Conservation (phyloP, 768 basidiomycete species). For the Lepiota subincarnata region DNA sequence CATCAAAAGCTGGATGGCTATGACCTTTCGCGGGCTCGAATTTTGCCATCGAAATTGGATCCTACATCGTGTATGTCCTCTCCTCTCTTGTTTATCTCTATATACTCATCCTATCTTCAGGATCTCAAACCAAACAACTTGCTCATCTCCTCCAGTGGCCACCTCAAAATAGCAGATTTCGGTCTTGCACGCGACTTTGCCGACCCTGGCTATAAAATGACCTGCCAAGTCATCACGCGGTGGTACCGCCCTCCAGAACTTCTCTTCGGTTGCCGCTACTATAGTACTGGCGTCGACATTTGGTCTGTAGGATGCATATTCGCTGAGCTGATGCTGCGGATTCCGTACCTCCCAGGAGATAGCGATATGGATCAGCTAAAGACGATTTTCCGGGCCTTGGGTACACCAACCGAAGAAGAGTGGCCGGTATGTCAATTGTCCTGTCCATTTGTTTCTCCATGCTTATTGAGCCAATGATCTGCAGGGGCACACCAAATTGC, state of each 20-base stretch:
- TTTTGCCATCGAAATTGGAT: slow-evolving; percentile 96
- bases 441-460: not conserved
- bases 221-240: slow-evolving; percentile 97
- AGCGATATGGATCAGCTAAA: slow-evolving; percentile 97
- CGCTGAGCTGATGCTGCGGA: slow-evolving; percentile 93
- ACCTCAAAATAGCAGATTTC: slow-evolving; percentile 97
- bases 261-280: slow-evolving; percentile 85
- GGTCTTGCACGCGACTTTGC: slow-evolving; percentile 96
- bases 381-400: slow-evolving; percentile 89
- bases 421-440: slow-evolving; percentile 73
- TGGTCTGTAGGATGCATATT: slow-evolving; percentile 99
- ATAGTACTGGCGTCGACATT: slow-evolving; percentile 88
- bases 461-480: not conserved
- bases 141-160: slow-evolving; percentile 85
- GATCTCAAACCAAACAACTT: slow-evolving; percentile 99
- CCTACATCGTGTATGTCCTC: slow-evolving; percentile 73
- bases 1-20: slow-evolving; percentile 98
- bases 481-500: slow-evolving; percentile 86
- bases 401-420: slow-evolving; percentile 93
- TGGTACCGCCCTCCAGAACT: slow-evolving; percentile 99
- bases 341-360: slow-evolving; percentile 93
- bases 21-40: slow-evolving; percentile 97
- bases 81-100: not conserved
- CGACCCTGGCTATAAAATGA: slow-evolving; percentile 96
- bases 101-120: slow-evolving; percentile 34